Evolutionary conservation across 768 basidiomycete species (phyloP).

Genomic region (Mycena chlorophos): DNA sequence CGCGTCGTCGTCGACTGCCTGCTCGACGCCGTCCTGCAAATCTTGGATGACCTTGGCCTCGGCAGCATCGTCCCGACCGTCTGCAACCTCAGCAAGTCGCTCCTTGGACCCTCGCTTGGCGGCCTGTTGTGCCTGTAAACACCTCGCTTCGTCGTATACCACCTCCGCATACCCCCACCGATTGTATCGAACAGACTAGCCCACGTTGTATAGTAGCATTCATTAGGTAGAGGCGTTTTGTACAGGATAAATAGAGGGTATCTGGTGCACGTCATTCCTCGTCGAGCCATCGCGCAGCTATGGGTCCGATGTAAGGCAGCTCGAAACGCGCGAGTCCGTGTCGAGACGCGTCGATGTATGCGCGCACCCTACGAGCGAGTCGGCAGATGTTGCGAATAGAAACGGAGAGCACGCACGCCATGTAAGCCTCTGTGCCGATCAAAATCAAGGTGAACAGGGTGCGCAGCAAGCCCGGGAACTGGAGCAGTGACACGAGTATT

Average conservation of each 20-base stretch:
- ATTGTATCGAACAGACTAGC: constrained; percentile 21
- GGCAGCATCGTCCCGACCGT: constrained; percentile 32
- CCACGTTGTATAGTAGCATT: constrained; percentile 24
- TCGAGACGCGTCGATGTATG: constrained; percentile 1
- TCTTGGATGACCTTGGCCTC: constrained; percentile 31
- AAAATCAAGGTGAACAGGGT: constrained; percentile 49
- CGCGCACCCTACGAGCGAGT: constrained; percentile 11
- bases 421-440: constrained; percentile 43
- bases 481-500: constrained; percentile 54
- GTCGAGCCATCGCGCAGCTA: constrained; percentile 69
- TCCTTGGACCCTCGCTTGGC: not conserved
- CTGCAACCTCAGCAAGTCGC: constrained; percentile 24
- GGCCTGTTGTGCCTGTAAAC: not conserved
- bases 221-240: constrained; percentile 2
- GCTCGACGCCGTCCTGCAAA: constrained; percentile 42
- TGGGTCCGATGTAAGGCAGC: constrained; percentile 60
- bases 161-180: not conserved
- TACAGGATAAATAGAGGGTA: constrained; percentile 8
- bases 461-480: constrained; percentile 53
- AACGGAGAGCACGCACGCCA: constrained; percentile 50
- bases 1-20: constrained; percentile 52
- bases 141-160: not conserved
- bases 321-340: constrained; percentile 57
- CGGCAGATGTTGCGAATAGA: not conserved
- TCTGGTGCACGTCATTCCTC: constrained; percentile 48